Conservation (phyloP, 495 filamentous ascomycete genomes). For the Penicillium fimorum region DNA sequence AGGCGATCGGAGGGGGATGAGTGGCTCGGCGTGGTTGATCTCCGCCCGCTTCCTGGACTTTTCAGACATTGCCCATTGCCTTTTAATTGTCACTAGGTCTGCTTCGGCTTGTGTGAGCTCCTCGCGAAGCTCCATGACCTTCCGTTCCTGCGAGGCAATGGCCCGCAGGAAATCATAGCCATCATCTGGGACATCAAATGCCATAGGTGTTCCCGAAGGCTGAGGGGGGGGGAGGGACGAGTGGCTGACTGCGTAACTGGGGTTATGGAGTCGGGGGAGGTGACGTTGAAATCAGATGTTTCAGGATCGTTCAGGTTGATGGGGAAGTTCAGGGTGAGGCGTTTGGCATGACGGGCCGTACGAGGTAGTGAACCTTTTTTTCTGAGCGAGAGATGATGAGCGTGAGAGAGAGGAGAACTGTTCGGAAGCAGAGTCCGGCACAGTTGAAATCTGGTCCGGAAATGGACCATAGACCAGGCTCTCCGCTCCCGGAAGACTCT, state of each 20-base stretch:
- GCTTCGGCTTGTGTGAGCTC: conserved; percentile 78
- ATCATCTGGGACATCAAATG: conserved; percentile 49
- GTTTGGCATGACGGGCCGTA: conserved; percentile 64
- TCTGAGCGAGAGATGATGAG: conserved; percentile 22
- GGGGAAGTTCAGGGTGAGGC: conserved; percentile 78
- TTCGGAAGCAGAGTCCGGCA: conserved; percentile 22
- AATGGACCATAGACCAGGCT: conserved; percentile 26
- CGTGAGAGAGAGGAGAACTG: conserved; percentile 17
- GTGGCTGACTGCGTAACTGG: conserved; percentile 37
- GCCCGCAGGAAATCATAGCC: conserved; percentile 78
- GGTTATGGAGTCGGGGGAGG: conserved; percentile 42
- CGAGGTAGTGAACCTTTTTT: conserved; percentile 53
- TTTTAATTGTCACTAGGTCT: conserved; percentile 75
- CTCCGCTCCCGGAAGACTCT: conserved; percentile 38
- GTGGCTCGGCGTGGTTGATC: conserved; percentile 52
- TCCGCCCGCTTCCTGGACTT: conserved; percentile 72
- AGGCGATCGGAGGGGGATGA: conserved; percentile 55
- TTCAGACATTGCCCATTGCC: conserved; percentile 77
- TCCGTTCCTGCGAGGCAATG: conserved; percentile 89
- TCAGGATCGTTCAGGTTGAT: conserved; percentile 45
- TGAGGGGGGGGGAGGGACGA: conserved; percentile 30
- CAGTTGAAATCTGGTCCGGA: conserved; percentile 34
- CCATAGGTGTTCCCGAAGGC: conserved; percentile 43
- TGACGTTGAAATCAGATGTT: conserved; percentile 30
- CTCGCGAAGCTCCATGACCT: conserved; percentile 86